Evolutionary conservation across 2,329 filamentous ascomycete species (phyloP).

Genomic region (Chaetomiaceae sp.): DNA sequence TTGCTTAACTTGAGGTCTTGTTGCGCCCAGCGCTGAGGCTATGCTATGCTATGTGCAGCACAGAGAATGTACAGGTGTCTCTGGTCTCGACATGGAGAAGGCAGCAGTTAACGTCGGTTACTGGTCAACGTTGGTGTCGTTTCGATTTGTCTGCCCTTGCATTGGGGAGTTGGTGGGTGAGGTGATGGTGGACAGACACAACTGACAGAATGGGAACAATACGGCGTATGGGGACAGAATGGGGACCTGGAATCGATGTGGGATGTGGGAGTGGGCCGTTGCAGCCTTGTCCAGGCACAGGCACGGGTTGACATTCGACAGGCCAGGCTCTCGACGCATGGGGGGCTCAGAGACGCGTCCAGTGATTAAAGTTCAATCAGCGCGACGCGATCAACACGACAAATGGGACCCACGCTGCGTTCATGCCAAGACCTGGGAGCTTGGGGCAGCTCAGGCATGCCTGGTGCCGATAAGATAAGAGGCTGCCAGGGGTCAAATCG

Average conservation of each 20-base stretch:
- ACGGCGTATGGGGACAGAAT: too few relatives aligned
- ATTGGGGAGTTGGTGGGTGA: background rate
- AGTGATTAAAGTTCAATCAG: too few relatives aligned
- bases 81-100: too few relatives aligned
- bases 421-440: too few relatives aligned
- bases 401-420: too few relatives aligned
- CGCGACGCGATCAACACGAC: too few relatives aligned
- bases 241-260: too few relatives aligned
- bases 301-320: background rate
- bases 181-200: background rate
- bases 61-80: background rate
- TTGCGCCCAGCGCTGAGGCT: background rate
- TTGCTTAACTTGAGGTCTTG: background rate
- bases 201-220: too few relatives aligned
- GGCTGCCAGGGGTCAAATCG: too few relatives aligned
- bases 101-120: too few relatives aligned
- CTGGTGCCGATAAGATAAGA: background rate
- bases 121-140: background rate
- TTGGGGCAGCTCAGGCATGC: too few relatives aligned
- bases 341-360: slow-evolving; percentile 10
- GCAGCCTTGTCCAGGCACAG: background rate
- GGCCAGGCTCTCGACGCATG: too few relatives aligned
- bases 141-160: background rate
- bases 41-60: background rate
- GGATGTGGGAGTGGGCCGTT: background rate